Base-by-base conservation (phyloP, 2,329 filamentous ascomycete species). In the Torrubiella hemipterigena region DNA sequence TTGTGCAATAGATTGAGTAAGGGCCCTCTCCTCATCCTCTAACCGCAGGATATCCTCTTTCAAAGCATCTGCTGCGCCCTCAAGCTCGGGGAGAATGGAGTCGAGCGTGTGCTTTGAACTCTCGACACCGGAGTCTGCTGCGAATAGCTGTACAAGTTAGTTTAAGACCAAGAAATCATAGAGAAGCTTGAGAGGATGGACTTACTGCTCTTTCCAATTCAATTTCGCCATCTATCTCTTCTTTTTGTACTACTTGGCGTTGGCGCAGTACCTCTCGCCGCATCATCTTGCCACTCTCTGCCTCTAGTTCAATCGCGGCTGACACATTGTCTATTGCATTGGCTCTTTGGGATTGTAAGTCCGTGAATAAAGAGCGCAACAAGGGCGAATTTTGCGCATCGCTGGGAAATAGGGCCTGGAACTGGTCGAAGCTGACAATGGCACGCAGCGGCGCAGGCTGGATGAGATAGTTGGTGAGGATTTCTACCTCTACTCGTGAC, bases 401-500 rank as follows among this genome's bases (percentile, higher is more conserved):
- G 30, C 67, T 71, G 9, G 85, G 84, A 47, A 93, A 91, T 25
- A 89, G 67, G 17, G 77, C 67, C 26, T 73, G 75, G 61, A 93
- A 93, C 41, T 84, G 72, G 35, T 76, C 66, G 28, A 86, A 67
- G 7, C 83, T 77, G 42, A 86, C 63, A 47, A 86, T 71, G 40
- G 78, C 70, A 25, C 81, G 77, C 22, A 93, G 65, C 17, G 80
- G 69, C 7, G 84, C 77, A 10, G 85, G 81, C 18, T 78, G 67
- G 21, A 93, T 69, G 36, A 93, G 73, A 52, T 89, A 93, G 54
- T 80, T 78, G 46, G 67, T 67, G 31, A 93, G 69, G 41, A 93
- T 81, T 17, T 74, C 69, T 34, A 72, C 64, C 59, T 93, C 86
- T 27, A 76, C 78, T 7, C 80, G 77, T 4, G 81, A 63, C 79